Percentiles rank a stretch among this genome's conserved stretches.
Conservation (phyloP, 768 basidiomycete species). For the Tricholoma furcatifolium region DNA sequence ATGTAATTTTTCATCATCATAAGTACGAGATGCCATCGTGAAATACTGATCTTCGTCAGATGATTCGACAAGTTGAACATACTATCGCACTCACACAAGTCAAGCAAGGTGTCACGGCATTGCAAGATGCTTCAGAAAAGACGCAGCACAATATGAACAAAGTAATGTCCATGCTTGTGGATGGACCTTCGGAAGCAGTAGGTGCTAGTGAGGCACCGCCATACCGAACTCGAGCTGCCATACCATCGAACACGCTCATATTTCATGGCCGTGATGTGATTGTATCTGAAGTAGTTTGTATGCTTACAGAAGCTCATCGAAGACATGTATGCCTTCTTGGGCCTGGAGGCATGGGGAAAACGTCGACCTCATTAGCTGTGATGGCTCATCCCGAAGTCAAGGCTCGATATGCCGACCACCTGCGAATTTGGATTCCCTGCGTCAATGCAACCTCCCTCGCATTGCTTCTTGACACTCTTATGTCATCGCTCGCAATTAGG, state of each 20-base stretch:
- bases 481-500: conserved; percentile 19
- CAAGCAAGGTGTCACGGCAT: conserved; percentile 1
- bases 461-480: conserved; percentile 22
- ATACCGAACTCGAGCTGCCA: background rate
- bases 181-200: background rate
- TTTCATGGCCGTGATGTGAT: conserved; percentile 20
- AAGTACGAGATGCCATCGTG: too few relatives aligned
- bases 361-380: conserved; percentile 32
- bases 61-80: conserved; percentile 1
- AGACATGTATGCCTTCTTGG: conserved; percentile 23
- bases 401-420: conserved; percentile 16
- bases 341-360: conserved; percentile 40
- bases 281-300: conserved; percentile 14
- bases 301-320: conserved; percentile 6
- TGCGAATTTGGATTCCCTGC: conserved; percentile 33
- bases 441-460: conserved; percentile 25
- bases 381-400: conserved; percentile 22
- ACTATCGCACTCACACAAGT: background rate
- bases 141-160: conserved; percentile 3
- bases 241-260: conserved; percentile 15
- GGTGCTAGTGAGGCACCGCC: background rate
- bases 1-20: too few relatives aligned
- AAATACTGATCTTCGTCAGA: background rate
- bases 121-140: background rate
- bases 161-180: conserved; percentile 4